These are phyloP conservation scores for Globisporangium polare DNA, from an alignment of 352 stramenopile species.

Conservation along the genomic window DNA sequence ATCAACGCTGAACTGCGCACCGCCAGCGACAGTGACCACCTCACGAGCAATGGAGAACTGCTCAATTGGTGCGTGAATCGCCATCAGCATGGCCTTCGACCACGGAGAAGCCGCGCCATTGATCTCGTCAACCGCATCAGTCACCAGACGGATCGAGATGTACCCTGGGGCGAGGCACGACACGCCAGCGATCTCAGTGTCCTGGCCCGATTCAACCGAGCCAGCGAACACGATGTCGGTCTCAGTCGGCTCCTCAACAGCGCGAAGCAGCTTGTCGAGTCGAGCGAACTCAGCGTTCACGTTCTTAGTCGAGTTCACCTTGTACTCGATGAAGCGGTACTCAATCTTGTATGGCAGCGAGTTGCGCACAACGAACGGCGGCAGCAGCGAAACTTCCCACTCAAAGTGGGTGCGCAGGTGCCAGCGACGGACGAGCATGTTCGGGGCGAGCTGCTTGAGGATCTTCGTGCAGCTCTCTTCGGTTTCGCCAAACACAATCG, in stretches of 20 bases:
- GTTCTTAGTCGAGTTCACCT: slow-evolving; percentile 43
- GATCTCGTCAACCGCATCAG: slow-evolving; percentile 23
- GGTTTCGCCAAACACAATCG: slow-evolving; percentile 74
- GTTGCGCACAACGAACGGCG: slow-evolving; percentile 85
- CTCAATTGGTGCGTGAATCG: slow-evolving; percentile 65
- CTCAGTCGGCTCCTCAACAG: slow-evolving; percentile 23
- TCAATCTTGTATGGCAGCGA: slow-evolving; percentile 82
- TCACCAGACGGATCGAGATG: slow-evolving; percentile 57
- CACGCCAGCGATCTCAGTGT: slow-evolving; percentile 72
- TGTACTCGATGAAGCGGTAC: slow-evolving; percentile 85
- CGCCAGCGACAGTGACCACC: slow-evolving; percentile 39
- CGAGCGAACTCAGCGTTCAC: slow-evolving; percentile 51
- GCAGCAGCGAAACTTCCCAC: slow-evolving; percentile 73
- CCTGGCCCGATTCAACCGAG: slow-evolving; percentile 59
- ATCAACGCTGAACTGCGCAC: slow-evolving; percentile 69
- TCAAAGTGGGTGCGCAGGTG: slow-evolving; percentile 72
- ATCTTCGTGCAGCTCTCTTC: slow-evolving; percentile 73
- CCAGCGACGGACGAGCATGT: slow-evolving; percentile 74
- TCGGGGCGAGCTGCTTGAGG: slow-evolving; percentile 67
- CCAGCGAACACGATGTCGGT: slow-evolving; percentile 43
- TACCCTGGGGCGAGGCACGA: slow-evolving; percentile 71
- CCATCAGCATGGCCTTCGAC: slow-evolving; percentile 86
- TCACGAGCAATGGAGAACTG: slow-evolving; percentile 73
- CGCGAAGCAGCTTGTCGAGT: slow-evolving; percentile 53
- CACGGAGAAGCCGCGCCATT: slow-evolving; percentile 35